Evolutionary conservation across 2,329 filamentous ascomycete species (phyloP).

Genomic region (Xylariaceae sp.): DNA sequence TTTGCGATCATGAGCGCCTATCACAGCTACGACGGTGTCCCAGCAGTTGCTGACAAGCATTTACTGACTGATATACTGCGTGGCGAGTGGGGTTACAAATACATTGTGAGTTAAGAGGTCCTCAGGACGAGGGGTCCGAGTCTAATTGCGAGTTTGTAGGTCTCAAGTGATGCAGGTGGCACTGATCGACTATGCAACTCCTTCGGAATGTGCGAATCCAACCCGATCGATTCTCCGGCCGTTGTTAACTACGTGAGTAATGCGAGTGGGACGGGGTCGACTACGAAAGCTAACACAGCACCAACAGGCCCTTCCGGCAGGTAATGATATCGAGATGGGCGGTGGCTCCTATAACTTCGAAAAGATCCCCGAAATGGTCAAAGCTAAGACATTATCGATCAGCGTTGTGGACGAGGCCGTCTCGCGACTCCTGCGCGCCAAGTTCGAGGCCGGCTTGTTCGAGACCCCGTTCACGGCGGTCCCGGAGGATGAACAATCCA

Average conservation of each 20-base stretch:
- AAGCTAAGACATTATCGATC: slow-evolving; percentile 65
- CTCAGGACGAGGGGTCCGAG: slow-evolving; percentile 15
- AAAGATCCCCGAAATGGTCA: slow-evolving; percentile 69
- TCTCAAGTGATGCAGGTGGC: slow-evolving; percentile 71
- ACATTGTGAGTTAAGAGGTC: slow-evolving; percentile 57
- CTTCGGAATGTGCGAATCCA: slow-evolving; percentile 68
- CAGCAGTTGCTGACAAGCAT: slow-evolving; percentile 69
- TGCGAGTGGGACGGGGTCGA: no score
- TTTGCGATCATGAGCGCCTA: slow-evolving; percentile 78
- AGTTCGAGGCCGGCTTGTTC: slow-evolving; percentile 74
- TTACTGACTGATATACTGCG: slow-evolving; percentile 73
- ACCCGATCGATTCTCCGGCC: slow-evolving; percentile 68
- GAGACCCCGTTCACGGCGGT: slow-evolving; percentile 71
- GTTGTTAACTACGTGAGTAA: slow-evolving; percentile 62
- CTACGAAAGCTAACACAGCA: slow-evolving; percentile 4
- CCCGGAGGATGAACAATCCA: slow-evolving; percentile 58
- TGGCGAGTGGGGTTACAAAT: slow-evolving; percentile 76
- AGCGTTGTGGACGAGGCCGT: slow-evolving; percentile 71
- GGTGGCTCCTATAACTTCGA: slow-evolving; percentile 75
- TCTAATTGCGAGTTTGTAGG: slow-evolving; percentile 37
- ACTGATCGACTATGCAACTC: slow-evolving; percentile 70
- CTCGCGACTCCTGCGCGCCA: slow-evolving; percentile 67
- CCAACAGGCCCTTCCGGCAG: slow-evolving; percentile 65
- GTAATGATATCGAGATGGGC: slow-evolving; percentile 79
- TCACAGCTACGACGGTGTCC: slow-evolving; percentile 75